Evolutionary conservation across 2,329 filamentous ascomycete species (phyloP).

Genomic region (Akanthomyces dipterigenus): DNA sequence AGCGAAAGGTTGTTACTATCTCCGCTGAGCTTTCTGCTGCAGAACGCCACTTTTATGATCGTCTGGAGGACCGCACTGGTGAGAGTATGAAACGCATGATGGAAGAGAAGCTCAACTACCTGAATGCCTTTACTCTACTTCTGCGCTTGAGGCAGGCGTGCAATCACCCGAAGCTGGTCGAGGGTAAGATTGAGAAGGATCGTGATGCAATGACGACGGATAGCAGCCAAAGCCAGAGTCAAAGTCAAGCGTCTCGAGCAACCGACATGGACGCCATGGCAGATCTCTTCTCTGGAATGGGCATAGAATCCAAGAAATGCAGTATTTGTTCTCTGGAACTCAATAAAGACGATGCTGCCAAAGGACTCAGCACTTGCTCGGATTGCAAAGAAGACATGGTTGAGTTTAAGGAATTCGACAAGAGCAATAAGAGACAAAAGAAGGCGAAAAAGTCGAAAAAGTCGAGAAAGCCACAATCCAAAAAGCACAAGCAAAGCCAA

Average conservation of each 20-base stretch:
- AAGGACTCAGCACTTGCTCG: constrained; percentile 50
- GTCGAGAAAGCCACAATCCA: constrained; percentile 17
- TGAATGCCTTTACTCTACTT: constrained; percentile 87
- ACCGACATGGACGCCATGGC: constrained; percentile 76
- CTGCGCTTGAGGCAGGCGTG: constrained; percentile 86
- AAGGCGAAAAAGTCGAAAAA: constrained; percentile 22
- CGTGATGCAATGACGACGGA: constrained; percentile 73
- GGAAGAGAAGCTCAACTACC: constrained; percentile 77
- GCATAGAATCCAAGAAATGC: constrained; percentile 69
- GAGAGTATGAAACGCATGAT: constrained; percentile 85
- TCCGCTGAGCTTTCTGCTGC: constrained; percentile 69
- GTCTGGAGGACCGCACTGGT: constrained; percentile 77
- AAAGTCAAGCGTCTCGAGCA: constrained; percentile 44
- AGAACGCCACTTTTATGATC: constrained; percentile 80
- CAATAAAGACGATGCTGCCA: constrained; percentile 37
- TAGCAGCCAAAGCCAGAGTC: constrained; percentile 37
- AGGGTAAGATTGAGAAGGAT: constrained; percentile 78
- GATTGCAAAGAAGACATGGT: constrained; percentile 71
- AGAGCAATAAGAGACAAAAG: constrained; percentile 36
- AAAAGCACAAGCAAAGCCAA: not conserved
- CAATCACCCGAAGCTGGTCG: constrained; percentile 86
- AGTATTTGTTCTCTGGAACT: constrained; percentile 74
- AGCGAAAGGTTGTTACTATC: constrained; percentile 79
- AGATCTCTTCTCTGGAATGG: constrained; percentile 78
- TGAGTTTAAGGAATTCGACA: constrained; percentile 40